Conservation (phyloP, 495 filamentous ascomycete genomes). For the Talaromyces ruber region DNA sequence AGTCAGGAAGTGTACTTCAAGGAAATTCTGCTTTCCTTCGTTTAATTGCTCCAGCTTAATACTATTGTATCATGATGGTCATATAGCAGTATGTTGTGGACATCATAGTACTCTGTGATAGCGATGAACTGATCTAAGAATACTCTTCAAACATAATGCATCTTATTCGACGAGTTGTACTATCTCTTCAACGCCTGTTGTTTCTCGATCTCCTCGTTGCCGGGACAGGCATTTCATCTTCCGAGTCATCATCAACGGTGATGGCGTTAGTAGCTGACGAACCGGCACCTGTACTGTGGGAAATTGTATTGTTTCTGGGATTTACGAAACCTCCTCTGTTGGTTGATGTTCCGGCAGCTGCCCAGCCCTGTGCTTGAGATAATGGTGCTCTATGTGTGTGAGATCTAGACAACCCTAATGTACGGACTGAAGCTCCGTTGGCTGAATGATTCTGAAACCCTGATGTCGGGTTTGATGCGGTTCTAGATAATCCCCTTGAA, state of each 20-base stretch:
- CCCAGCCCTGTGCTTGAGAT: not conserved
- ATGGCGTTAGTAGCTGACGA: slow-evolving; percentile 16
- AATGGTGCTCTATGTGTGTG: not conserved
- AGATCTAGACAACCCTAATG: not conserved
- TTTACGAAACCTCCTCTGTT: not conserved
- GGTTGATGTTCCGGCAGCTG: not conserved
- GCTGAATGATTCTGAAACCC: not conserved
- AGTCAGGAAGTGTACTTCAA: not conserved
- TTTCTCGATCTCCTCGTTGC: slow-evolving; percentile 15
- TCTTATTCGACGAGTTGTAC: not conserved
- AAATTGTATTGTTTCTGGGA: not conserved
- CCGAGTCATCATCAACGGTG: slow-evolving; percentile 21
- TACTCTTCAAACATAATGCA: not conserved
- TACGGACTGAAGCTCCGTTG: not conserved
- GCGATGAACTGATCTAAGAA: not conserved
- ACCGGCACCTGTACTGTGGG: slow-evolving; percentile 3
- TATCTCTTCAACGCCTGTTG: not conserved
- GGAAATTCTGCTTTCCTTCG: not conserved
- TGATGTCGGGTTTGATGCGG: not conserved
- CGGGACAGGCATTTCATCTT: slow-evolving; percentile 28
- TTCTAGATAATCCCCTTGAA: not conserved
- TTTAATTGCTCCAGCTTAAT: not conserved
- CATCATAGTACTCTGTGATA: not conserved
- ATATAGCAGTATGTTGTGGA: slow-evolving; percentile 1
- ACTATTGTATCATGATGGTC: slow-evolving; percentile 1